Percentiles rank a stretch among this genome's conserved stretches.
Evolutionary conservation across 345 rosid genomes (phyloP).

Genomic region (Euphorbia lathyris): DNA sequence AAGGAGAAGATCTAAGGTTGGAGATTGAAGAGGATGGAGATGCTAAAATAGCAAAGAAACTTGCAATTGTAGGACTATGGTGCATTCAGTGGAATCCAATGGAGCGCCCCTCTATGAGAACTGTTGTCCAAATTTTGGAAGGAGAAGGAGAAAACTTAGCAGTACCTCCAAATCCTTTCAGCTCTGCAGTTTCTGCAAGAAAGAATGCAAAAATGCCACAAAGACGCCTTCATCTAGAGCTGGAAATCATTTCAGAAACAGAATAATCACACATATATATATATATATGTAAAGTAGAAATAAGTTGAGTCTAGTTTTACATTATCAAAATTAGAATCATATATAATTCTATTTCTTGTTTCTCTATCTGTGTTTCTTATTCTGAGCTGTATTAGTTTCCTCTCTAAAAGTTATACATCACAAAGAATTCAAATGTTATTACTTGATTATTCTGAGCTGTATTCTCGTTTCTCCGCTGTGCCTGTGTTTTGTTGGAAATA

Average conservation of each 20-base stretch:
- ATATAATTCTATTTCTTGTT: no score
- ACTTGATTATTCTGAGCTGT: no score
- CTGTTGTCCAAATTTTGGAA: constrained; percentile 10
- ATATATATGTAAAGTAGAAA: no score
- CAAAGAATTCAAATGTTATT: no score
- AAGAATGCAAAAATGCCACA: background rate
- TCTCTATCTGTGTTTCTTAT: no score
- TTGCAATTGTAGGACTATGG: constrained; percentile 10
- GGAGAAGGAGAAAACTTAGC: background rate
- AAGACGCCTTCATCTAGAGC: background rate
- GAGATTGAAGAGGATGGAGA: constrained; percentile 1
- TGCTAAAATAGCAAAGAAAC: constrained; percentile 6
- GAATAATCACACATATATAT: background rate
- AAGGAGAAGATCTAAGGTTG: constrained; percentile 10
- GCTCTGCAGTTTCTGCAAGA: background rate
- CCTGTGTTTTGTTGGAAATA: no score
- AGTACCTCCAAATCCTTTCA: constrained; percentile 7
- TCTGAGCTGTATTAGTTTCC: no score
- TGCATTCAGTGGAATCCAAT: constrained; percentile 14
- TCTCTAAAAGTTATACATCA: no score
- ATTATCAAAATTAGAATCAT: no score
- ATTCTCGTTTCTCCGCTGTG: no score
- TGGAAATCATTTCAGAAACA: background rate
- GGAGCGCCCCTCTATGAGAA: constrained; percentile 7
- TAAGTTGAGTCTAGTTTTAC: no score